Conservation (phyloP, 441 rosid genomes). For the Iberis amara region DNA sequence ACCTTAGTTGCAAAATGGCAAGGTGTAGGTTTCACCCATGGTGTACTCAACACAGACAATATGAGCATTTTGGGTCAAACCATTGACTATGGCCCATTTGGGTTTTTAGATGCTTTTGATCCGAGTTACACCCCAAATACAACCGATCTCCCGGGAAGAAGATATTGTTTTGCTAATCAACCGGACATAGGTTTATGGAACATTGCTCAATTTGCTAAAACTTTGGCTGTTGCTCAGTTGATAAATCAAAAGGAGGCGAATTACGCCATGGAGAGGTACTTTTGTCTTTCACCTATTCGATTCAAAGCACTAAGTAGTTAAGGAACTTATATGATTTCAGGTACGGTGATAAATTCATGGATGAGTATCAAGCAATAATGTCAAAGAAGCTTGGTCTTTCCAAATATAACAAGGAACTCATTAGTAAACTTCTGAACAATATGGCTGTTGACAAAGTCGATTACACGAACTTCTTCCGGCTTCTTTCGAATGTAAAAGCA, state of each 20-base stretch:
- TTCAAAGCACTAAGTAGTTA: not conserved
- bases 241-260: slow-evolving; percentile 77
- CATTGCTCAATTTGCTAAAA: slow-evolving; percentile 70
- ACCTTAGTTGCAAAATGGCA: slow-evolving; percentile 86
- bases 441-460: slow-evolving; percentile 99
- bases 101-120: slow-evolving; percentile 97
- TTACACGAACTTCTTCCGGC: slow-evolving; percentile 89
- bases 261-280: slow-evolving; percentile 89
- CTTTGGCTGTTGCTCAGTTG: slow-evolving; percentile 65
- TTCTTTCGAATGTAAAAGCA: slow-evolving; percentile 74
- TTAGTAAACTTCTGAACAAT: slow-evolving; percentile 74
- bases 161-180: slow-evolving; percentile 95
- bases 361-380: slow-evolving; percentile 90
- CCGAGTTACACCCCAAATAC: slow-evolving; percentile 95
- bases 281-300: not conserved
- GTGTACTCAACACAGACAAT: slow-evolving; percentile 94
- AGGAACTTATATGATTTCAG: slow-evolving; percentile 37
- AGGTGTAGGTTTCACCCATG: slow-evolving; percentile 97
- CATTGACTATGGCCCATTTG: slow-evolving; percentile 96
- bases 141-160: slow-evolving; percentile 94
- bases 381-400: slow-evolving; percentile 84
- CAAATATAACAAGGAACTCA: slow-evolving; percentile 84
- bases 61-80: slow-evolving; percentile 96
- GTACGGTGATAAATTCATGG: slow-evolving; percentile 92
- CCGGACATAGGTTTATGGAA: slow-evolving; percentile 95